Evolutionary conservation across 139 green algal species (phyloP).

Genomic region (Marvania coccoides): DNA sequence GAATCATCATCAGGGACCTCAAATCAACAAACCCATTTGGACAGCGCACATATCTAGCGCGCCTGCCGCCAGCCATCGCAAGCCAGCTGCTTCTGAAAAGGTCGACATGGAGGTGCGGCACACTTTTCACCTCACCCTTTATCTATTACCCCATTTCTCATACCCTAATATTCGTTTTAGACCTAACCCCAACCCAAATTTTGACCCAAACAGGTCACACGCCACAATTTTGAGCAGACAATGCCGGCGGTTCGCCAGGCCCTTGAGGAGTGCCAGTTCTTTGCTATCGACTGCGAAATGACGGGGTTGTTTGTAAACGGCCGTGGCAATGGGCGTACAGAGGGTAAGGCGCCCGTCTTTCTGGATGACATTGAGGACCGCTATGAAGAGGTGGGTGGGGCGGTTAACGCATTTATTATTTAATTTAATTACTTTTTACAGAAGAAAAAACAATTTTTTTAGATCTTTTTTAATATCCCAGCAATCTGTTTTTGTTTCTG

Average conservation of each 20-base stretch:
- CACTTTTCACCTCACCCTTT: neutral
- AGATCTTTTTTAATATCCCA: neutral
- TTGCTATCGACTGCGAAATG: slow-evolving; percentile 67
- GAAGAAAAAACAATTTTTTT: no score
- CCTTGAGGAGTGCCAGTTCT: slow-evolving; percentile 36
- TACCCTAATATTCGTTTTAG: neutral
- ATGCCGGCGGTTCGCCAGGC: slow-evolving; percentile 44
- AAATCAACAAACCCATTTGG: no score
- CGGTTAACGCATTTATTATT: no score
- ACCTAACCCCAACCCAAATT: neutral
- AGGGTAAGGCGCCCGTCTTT: slow-evolving; percentile 32
- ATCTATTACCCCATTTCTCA: no score
- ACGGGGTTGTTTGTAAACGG: slow-evolving; percentile 56
- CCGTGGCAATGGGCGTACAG: neutral
- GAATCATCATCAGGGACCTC: no score
- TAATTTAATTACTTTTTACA: no score
- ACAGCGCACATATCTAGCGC: no score
- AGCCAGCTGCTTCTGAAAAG: no score
- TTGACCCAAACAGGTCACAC: slow-evolving; percentile 43
- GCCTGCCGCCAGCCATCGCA: no score
- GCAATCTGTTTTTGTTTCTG: neutral
- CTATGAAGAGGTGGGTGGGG: slow-evolving; percentile 23
- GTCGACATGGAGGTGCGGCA: neutral
- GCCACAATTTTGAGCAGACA: slow-evolving; percentile 50
- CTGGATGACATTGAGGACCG: slow-evolving; percentile 66